Percentiles rank a stretch among this genome's conserved stretches.
phyloP scores from a whole-genome alignment of 192 early-diverging fungal species.

The Rhizoclosmatium globosum region DNA sequence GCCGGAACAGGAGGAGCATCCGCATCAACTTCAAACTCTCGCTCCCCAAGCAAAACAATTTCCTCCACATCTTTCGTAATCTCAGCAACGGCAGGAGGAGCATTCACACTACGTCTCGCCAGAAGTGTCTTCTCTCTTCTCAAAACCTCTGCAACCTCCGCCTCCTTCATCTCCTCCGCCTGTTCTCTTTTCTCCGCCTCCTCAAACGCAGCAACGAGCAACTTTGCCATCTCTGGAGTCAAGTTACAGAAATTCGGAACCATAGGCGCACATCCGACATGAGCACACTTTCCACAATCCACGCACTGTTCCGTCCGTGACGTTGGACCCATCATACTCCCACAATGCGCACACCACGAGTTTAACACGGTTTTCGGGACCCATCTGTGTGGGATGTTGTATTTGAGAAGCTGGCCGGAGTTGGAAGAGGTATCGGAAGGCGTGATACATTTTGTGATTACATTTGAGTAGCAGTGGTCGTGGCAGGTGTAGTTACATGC shows the following conservation, averaged over 20 bases:
- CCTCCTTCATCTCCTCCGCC: constrained; percentile 56
- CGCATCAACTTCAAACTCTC: too few species aligned
- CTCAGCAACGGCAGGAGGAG: too few species aligned
- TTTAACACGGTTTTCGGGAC: constrained; percentile 80
- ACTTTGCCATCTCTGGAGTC: constrained; percentile 49
- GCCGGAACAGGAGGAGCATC: too few species aligned
- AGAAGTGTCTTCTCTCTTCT: constrained; percentile 1
- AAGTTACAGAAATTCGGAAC: constrained; percentile 59
- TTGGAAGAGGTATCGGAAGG: constrained; percentile 62
- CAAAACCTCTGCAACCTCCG: constrained; percentile 37
- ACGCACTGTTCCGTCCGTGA: constrained; percentile 47
- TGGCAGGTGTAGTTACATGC: constrained; percentile 94
- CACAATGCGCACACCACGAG: constrained; percentile 97
- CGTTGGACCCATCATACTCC: constrained; percentile 68
- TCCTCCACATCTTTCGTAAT: too few species aligned
- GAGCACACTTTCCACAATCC: constrained; percentile 50
- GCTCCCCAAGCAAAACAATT: too few species aligned
- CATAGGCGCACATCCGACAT: constrained; percentile 51
- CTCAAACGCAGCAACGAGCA: constrained; percentile 55
- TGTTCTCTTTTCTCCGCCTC: constrained; percentile 48
- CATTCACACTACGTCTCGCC: too few species aligned
- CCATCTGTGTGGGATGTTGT: constrained; percentile 96
- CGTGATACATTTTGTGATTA: constrained; percentile 92
- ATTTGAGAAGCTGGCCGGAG: constrained; percentile 72
- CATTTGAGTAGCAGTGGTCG: constrained; percentile 81